These are phyloP conservation scores for Phlebiopsis gigantea DNA, from an alignment of 768 basidiomycete species.

Conservation along the genomic window DNA sequence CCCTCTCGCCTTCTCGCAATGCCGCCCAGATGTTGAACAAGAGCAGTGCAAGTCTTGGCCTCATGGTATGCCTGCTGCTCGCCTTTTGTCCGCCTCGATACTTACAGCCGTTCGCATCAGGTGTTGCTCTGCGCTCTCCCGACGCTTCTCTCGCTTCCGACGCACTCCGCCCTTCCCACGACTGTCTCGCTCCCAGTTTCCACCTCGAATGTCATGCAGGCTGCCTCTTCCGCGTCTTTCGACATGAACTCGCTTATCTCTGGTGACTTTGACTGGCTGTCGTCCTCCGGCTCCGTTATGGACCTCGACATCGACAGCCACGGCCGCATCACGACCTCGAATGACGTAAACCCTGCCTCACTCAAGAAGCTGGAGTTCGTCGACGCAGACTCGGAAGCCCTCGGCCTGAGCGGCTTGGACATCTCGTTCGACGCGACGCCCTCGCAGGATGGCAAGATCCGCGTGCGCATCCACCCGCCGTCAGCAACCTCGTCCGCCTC, in stretches of 20 bases:
- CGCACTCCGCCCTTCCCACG: slow-evolving; percentile 46
- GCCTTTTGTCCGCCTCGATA: slow-evolving; percentile 4
- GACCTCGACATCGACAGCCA: slow-evolving; percentile 26
- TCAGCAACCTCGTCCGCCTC: slow-evolving; percentile 20
- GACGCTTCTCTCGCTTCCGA: slow-evolving; percentile 62
- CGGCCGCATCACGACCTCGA: slow-evolving; percentile 27
- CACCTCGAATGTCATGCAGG: slow-evolving; percentile 27
- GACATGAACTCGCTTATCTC: slow-evolving; percentile 24
- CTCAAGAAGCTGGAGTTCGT: slow-evolving; percentile 50
- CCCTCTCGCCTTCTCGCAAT: slow-evolving; percentile 31
- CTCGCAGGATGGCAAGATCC: slow-evolving; percentile 64
- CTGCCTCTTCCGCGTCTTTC: slow-evolving; percentile 36
- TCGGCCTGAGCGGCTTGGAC: slow-evolving; percentile 53
- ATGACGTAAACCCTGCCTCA: slow-evolving; percentile 28
- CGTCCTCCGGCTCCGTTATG: slow-evolving; percentile 20
- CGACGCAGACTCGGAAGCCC: slow-evolving; percentile 43
- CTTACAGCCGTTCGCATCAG: slow-evolving; percentile 28
- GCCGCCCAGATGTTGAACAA: slow-evolving; percentile 41
- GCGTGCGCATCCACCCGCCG: slow-evolving; percentile 63
- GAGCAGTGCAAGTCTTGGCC: slow-evolving; percentile 60
- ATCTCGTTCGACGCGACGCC: slow-evolving; percentile 70
- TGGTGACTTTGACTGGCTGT: slow-evolving; percentile 43
- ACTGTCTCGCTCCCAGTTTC: slow-evolving; percentile 52
- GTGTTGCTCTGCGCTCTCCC: slow-evolving; percentile 76
- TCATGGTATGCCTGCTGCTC: slow-evolving; percentile 51